Base-by-base conservation (phyloP, 1,284 basidiomycete species). In the Cryptococcus sp. region DNA sequence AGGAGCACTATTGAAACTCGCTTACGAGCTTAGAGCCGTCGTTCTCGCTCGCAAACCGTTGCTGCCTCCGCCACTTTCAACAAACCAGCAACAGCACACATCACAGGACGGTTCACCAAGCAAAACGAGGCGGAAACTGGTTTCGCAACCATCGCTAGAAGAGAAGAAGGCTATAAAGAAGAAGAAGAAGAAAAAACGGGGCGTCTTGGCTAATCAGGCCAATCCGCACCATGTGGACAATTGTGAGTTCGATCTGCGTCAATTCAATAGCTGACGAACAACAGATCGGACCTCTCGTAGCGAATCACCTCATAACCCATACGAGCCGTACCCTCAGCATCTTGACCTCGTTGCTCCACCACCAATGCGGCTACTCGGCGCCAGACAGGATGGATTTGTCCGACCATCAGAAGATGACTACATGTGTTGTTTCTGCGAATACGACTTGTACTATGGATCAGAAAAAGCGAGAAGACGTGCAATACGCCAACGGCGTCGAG, bases 211-310 rank as follows among this genome's bases (percentile, higher is more conserved):
- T 29, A 92, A 93, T 73, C 89, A 89, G 52, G 89, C 89, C 46
- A 93, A 93, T 71, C 91, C 91, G 5, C 91, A 94, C 76, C 91
- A 93, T 78, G 82, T 92, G 48, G 83, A 88, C 68, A 93, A 93
- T 79, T 79, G 78, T 78, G 46, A 62, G 77, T 66, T 10, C 0
- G 23, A n/a, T 56, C 40, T 39, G 20, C 16, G 15, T 43, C 22
- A 13, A 16, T 19, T 17, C 52, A 50, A 16, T 38, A 20, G 17
- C 40, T 41, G n/a, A 15, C 52, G 58, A 13, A 59, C n/a, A 8
- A 34, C 59, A 79, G 78, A 79, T 59, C 72, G 76, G 6, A 74
- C 74, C 0, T 67, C 72, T 6, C 71, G 77, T 3, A 66, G 58
- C 4, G 52, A 62, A 37, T 62, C 57, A 47, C 57, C 59, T 29